These are phyloP conservation scores for Murraya paniculata DNA, from an alignment of 345 rosid genomes.

Conservation along the genomic window DNA sequence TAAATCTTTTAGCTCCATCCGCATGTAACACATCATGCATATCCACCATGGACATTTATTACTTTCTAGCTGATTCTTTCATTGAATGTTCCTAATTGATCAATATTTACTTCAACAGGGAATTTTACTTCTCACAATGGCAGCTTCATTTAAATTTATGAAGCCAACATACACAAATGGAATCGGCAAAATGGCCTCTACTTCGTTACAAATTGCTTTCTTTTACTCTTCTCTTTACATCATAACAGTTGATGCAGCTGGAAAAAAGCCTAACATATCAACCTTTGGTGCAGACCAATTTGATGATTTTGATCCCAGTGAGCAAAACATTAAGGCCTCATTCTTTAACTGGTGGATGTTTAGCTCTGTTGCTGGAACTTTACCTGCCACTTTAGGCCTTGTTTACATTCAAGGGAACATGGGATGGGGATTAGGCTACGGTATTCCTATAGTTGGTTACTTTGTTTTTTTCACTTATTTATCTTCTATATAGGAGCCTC, in stretches of 20 bases:
- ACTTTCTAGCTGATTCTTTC: too few relatives aligned
- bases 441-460: constrained; percentile 63
- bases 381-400: constrained; percentile 70
- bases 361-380: constrained; percentile 73
- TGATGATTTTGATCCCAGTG: constrained; percentile 55
- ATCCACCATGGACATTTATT: too few relatives aligned
- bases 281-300: constrained; percentile 96
- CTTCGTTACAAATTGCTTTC: constrained; percentile 49
- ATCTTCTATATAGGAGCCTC: constrained; percentile 81
- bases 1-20: too few relatives aligned
- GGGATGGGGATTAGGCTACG: constrained; percentile 87
- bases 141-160: constrained; percentile 60
- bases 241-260: constrained; percentile 79
- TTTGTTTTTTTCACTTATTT: constrained; percentile 48
- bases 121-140: constrained; percentile 69
- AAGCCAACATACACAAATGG: constrained; percentile 61
- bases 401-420: constrained; percentile 86
- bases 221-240: constrained; percentile 73
- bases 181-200: constrained; percentile 66
- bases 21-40: too few relatives aligned
- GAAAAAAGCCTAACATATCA: constrained; percentile 90
- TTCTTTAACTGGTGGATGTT: constrained; percentile 99
- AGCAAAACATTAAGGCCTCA: constrained; percentile 68
- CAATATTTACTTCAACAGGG: constrained; percentile 39
- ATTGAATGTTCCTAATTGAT: too few relatives aligned